Conservation (phyloP, 1,284 basidiomycete genomes). For the Ustilago shanxiensis region DNA sequence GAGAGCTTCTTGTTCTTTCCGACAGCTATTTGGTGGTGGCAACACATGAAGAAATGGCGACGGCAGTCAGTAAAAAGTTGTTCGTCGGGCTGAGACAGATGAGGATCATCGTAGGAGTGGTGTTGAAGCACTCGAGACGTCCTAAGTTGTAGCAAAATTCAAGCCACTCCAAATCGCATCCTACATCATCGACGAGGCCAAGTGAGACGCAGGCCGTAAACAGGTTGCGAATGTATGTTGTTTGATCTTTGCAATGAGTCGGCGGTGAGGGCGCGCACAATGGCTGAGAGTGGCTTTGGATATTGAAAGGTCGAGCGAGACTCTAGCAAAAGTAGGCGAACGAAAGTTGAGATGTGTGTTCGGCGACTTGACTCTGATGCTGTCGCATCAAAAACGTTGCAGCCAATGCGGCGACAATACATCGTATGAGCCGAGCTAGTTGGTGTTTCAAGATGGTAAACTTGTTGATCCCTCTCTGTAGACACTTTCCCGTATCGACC, state of each 20-base stretch:
- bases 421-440: too few species aligned
- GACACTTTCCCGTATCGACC: too few species aligned
- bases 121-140: not conserved
- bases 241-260: too few species aligned
- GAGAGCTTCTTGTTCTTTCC: slow-evolving; percentile 96
- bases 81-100: not conserved
- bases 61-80: slow-evolving; percentile 20
- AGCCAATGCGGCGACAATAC: too few species aligned
- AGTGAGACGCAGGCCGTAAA: not conserved
- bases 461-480: too few species aligned
- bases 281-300: not conserved
- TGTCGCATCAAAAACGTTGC: too few species aligned
- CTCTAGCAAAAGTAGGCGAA: too few species aligned
- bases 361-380: too few species aligned
- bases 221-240: not conserved
- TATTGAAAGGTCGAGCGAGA: too few species aligned
- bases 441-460: too few species aligned
- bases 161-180: slow-evolving; percentile 26
- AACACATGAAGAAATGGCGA: too few species aligned
- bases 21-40: slow-evolving; percentile 63
- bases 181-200: not conserved
- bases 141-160: not conserved
- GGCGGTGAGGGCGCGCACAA: not conserved
- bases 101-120: not conserved
- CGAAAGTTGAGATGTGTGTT: too few species aligned